Evolutionary conservation across 306 rosid genomes (phyloP).

Genomic region (barrel medic (Medicago truncatula)): DNA sequence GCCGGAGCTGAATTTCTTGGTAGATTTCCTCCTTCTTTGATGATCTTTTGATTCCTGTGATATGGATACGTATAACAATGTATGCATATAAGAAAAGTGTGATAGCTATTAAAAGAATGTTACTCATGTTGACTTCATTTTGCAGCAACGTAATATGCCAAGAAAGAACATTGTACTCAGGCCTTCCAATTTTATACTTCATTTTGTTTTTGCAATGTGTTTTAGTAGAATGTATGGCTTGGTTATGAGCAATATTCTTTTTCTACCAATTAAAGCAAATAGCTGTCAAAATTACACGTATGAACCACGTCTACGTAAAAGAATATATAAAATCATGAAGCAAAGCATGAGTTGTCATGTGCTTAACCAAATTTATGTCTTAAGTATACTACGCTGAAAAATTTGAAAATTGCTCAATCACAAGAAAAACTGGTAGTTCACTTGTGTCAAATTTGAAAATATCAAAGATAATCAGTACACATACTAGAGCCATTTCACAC

Average conservation of each 20-base stretch:
- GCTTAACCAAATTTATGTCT: slow-evolving; percentile 27
- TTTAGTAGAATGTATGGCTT: not conserved
- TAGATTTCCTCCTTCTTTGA: slow-evolving; percentile 42
- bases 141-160: not conserved
- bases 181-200: slow-evolving; percentile 23
- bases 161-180: slow-evolving; percentile 13
- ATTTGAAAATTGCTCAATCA: slow-evolving; percentile 3
- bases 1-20: slow-evolving; percentile 55
- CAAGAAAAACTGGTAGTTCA: not conserved
- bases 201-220: slow-evolving; percentile 3
- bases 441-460: not conserved
- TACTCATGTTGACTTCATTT: not conserved
- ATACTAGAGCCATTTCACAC: not conserved
- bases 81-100: slow-evolving; percentile 18
- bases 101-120: slow-evolving; percentile 12
- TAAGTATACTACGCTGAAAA: not conserved
- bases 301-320: slow-evolving; percentile 26
- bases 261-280: not conserved
- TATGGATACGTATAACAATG: slow-evolving; percentile 32
- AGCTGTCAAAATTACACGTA: not conserved
- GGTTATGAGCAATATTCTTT: slow-evolving; percentile 1
- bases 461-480: not conserved
- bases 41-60: slow-evolving; percentile 56
- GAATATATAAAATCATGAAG: slow-evolving; percentile 5
- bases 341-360: not conserved